Percentiles rank a stretch among this genome's conserved stretches.
Conservation (phyloP, 2,329 filamentous ascomycete genomes). For the Alternaria sp. region DNA sequence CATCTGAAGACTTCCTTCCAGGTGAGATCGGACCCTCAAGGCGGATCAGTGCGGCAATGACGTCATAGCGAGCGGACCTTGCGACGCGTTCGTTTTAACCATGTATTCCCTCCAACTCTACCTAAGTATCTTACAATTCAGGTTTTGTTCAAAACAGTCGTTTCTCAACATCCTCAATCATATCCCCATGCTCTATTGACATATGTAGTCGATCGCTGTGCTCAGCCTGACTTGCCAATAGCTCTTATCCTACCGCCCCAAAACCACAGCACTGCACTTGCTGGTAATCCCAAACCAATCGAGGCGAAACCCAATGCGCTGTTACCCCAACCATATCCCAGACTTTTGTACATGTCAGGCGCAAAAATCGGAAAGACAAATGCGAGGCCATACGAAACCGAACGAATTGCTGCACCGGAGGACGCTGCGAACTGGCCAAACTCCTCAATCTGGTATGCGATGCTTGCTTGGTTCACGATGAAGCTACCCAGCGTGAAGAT, state of each 20-base stretch:
- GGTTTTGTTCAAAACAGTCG: not conserved
- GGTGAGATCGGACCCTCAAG: too few relatives aligned
- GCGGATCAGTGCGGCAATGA: not conserved
- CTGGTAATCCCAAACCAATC: slow-evolving; percentile 6
- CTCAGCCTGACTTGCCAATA: not conserved
- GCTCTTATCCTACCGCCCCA: not conserved
- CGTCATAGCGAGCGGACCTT: not conserved
- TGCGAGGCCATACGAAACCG: slow-evolving; percentile 22
- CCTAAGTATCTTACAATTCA: not conserved
- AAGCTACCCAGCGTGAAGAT: slow-evolving; percentile 39
- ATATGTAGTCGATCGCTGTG: not conserved
- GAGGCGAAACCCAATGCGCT: slow-evolving; percentile 29
- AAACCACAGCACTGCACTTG: not conserved
- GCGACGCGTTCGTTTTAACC: not conserved
- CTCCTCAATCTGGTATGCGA: slow-evolving; percentile 37
- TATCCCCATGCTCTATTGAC: not conserved
- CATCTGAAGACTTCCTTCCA: too few relatives aligned
- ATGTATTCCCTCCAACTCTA: not conserved
- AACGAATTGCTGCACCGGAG: not conserved
- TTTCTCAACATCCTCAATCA: not conserved
- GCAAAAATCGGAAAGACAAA: slow-evolving; percentile 47
- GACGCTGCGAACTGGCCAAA: slow-evolving; percentile 17
- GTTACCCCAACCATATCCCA: slow-evolving; percentile 48
- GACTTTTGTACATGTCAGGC: slow-evolving; percentile 36
- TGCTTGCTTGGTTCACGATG: not conserved